These are phyloP conservation scores for Malassezia japonica DNA, from an alignment of 1,284 basidiomycete genomes.

Conservation along the genomic window DNA sequence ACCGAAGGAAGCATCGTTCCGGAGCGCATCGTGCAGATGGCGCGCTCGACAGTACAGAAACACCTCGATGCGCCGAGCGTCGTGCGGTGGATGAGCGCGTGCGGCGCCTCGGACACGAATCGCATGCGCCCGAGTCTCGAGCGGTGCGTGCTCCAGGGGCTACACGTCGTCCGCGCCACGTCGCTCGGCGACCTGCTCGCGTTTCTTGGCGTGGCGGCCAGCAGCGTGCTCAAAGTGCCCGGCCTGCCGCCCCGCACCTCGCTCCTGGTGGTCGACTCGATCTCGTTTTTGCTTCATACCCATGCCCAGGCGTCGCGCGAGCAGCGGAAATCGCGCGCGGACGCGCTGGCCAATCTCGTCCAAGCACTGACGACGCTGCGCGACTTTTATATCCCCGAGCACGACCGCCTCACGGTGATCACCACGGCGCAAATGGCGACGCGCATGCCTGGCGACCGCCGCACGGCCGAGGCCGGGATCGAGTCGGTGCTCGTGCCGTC, in stretches of 20 bases:
- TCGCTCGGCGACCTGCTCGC: slow-evolving; percentile 10
- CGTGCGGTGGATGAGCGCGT: background rate
- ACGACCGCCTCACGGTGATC: slow-evolving; percentile 8
- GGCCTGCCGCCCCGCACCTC: slow-evolving; percentile 15
- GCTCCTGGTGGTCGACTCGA: slow-evolving; percentile 10
- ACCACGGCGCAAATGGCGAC: slow-evolving; percentile 15
- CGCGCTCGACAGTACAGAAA: background rate
- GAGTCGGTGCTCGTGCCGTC: slow-evolving; percentile 7
- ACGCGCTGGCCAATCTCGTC: slow-evolving; percentile 1
- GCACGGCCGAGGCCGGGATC: background rate
- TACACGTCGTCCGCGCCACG: slow-evolving; percentile 8
- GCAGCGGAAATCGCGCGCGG: slow-evolving; percentile 9
- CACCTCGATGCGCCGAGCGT: background rate
- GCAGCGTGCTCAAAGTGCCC: slow-evolving; percentile 8
- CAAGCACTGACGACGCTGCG: slow-evolving; percentile 11
- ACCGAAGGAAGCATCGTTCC: slow-evolving; percentile 10
- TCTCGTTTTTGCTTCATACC: slow-evolving; percentile 8
- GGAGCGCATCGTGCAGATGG: background rate
- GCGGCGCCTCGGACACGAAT: background rate
- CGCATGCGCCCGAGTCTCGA: background rate
- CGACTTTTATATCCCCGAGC: slow-evolving; percentile 11
- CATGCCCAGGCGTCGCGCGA: slow-evolving; percentile 8
- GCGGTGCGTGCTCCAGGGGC: slow-evolving; percentile 5
- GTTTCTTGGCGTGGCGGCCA: slow-evolving; percentile 8
- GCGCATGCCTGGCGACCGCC: background rate